Base-by-base conservation (phyloP, 768 basidiomycete genomes). In the Tubosaeta brunneosetosa region DNA sequence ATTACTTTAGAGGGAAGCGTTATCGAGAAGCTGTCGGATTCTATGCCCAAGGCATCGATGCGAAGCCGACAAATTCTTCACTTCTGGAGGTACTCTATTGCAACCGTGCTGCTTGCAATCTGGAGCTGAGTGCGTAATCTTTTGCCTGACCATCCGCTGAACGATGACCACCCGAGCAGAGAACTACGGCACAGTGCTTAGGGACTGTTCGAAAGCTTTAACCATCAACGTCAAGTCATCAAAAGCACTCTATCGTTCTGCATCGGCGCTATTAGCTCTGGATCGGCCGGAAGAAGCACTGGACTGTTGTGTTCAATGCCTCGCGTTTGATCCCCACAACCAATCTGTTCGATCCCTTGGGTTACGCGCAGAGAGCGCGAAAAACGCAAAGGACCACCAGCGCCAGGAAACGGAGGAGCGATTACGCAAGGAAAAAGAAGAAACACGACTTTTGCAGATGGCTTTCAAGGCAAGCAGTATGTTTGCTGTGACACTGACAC, bases 91-190 rank as follows among this genome's bases (percentile, higher is more conserved):
- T 84, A 0, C 74, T 99, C 19, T 73, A 91, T 41, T 84, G 85
- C 64, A 99, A 99, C 69, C 82, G 94, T 38, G 93, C 95, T 5
- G 94, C 93, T 7, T 94, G 91, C 57, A 94, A 98, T 64, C 77
- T 98, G 16, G 91, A 91, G 66, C 78, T 94, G 17, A 73, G 93
- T 92, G 58, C 62, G 86, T 66, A 25, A 31, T 52, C 13, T 34
- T 4, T 22, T 46, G 16, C 17, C 19, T 29, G 26, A 25, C 43
- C 55, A 4, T 12, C 32, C 19, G 19, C 29, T 33, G 13, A 25
- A 27, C n/a, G 26, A 14, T 51, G 47, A 53, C 49, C 27, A 13
- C 9, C 40, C 25, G 2, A 37, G 42, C 64, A 93, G 94, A 88
- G 67, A 99, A 98, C 68, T 88, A 88, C 60, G 91, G 94, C 9